These are phyloP conservation scores for Anthracocystis setariae DNA, from an alignment of 1,284 basidiomycete genomes.

Conservation along the genomic window DNA sequence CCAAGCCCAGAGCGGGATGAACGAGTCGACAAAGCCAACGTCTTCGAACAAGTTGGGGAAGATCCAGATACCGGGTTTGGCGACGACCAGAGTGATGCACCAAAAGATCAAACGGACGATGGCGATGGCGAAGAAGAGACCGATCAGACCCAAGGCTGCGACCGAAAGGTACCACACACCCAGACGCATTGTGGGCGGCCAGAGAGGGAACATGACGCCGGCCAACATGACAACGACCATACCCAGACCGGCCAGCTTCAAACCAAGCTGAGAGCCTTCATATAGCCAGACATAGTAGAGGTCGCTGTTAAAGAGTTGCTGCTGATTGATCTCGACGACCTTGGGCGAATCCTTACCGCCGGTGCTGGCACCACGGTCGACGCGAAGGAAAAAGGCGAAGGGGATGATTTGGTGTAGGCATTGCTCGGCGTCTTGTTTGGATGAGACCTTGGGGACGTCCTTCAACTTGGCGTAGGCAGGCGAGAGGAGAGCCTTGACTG, in stretches of 20 bases:
- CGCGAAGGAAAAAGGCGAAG: constrained; percentile 70
- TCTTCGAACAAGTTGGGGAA: constrained; percentile 98
- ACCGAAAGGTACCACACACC: constrained; percentile 97
- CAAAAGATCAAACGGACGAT: constrained; percentile 93
- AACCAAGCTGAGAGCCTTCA: constrained; percentile 91
- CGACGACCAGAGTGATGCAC: constrained; percentile 86
- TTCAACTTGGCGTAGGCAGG: constrained; percentile 89
- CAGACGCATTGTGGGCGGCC: constrained; percentile 91
- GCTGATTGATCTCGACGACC: constrained; percentile 75
- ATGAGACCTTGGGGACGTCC: constrained; percentile 72
- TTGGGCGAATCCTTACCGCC: constrained; percentile 52
- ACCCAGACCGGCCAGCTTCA: constrained; percentile 87
- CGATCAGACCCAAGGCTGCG: constrained; percentile 86
- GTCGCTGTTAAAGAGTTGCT: constrained; percentile 74
- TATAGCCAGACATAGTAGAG: constrained; percentile 90
- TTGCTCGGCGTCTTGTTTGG: constrained; percentile 80
- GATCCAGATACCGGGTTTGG: constrained; percentile 95
- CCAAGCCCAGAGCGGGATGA: constrained; percentile 97
- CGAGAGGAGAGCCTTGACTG: constrained; percentile 88
- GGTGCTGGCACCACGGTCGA: constrained; percentile 72
- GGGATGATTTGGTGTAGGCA: constrained; percentile 80
- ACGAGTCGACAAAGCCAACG: constrained; percentile 98
- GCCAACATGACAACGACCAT: constrained; percentile 95
- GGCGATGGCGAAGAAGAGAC: constrained; percentile 88
- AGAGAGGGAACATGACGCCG: constrained; percentile 98